Evolutionary conservation across 495 filamentous ascomycete species (phyloP).

Genomic region (Neurospora hispaniola): DNA sequence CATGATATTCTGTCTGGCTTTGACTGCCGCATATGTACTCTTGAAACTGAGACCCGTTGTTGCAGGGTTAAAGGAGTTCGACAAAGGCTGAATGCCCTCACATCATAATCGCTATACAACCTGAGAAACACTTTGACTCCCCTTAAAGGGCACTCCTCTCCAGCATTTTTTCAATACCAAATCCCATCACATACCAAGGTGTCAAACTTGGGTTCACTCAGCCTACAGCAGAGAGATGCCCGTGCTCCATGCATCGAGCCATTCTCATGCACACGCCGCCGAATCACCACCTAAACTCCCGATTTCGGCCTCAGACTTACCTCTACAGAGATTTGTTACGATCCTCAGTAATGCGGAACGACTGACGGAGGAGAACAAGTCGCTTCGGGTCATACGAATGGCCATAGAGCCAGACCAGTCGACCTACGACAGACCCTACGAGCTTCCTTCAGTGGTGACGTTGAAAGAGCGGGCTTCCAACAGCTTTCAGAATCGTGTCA

Average conservation of each 20-base stretch:
- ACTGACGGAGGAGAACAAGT: not conserved
- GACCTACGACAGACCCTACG: not conserved
- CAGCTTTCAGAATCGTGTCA: not conserved
- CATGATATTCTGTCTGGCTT: not conserved
- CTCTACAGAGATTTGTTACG: not conserved
- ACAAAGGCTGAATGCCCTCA: not conserved
- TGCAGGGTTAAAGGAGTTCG: not conserved
- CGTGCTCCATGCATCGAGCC: not conserved
- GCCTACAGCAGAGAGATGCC: not conserved
- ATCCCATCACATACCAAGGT: not conserved
- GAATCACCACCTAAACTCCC: not conserved
- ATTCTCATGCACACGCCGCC: not conserved
- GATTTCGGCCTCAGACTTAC: not conserved
- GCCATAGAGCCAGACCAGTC: not conserved
- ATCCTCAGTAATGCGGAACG: not conserved
- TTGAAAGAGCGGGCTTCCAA: not conserved
- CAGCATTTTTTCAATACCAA: not conserved
- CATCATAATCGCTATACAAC: not conserved
- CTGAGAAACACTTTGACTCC: not conserved
- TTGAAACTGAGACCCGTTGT: not conserved
- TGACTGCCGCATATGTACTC: not conserved
- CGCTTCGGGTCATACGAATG: not conserved
- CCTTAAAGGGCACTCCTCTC: not conserved
- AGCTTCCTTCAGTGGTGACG: not conserved
- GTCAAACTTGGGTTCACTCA: not conserved